phyloP scores from a whole-genome alignment of 2,329 filamentous ascomycete genomes.

The Cytospora chrysosperma region DNA sequence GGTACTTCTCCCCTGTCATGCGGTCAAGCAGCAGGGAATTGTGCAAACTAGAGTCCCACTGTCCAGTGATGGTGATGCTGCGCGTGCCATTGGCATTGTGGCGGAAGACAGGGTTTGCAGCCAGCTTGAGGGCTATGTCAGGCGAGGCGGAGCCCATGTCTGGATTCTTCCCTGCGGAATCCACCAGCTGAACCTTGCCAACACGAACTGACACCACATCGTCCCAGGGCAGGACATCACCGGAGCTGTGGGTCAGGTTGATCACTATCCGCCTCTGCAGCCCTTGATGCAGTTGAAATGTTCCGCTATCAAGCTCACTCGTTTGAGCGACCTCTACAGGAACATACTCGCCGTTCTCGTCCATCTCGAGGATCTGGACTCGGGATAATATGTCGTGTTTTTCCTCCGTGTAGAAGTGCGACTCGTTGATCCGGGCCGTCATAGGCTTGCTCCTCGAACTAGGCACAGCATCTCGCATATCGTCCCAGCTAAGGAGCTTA shows the following conservation, averaged over 20 bases:
- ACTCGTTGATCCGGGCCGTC: slow-evolving; percentile 76
- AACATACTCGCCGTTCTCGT: slow-evolving; percentile 85
- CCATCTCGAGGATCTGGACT: slow-evolving; percentile 85
- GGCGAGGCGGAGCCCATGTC: slow-evolving; percentile 71
- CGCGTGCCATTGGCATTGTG: slow-evolving; percentile 88
- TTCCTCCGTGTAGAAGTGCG: slow-evolving; percentile 90
- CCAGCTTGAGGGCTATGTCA: slow-evolving; percentile 74
- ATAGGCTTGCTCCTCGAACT: slow-evolving; percentile 56
- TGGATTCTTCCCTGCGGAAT: slow-evolving; percentile 80
- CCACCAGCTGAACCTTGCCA: slow-evolving; percentile 78
- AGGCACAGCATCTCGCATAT: slow-evolving; percentile 80
- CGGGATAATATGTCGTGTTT: slow-evolving; percentile 89
- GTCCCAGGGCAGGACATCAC: slow-evolving; percentile 84
- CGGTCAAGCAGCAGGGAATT: slow-evolving; percentile 90
- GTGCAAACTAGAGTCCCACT: slow-evolving; percentile 96
- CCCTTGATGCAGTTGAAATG: slow-evolving; percentile 93
- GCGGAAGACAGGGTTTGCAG: slow-evolving; percentile 74
- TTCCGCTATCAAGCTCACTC: slow-evolving; percentile 79
- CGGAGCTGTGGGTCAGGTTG: slow-evolving; percentile 87
- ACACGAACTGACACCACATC: slow-evolving; percentile 75
- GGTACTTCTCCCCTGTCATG: slow-evolving; percentile 87
- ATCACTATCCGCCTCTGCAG: slow-evolving; percentile 85
- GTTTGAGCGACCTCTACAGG: slow-evolving; percentile 91
- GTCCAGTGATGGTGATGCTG: slow-evolving; percentile 80
- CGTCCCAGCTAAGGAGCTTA: slow-evolving; percentile 97